phyloP scores from a whole-genome alignment of 345 rosid genomes.

The Rubroshorea leprosula region DNA sequence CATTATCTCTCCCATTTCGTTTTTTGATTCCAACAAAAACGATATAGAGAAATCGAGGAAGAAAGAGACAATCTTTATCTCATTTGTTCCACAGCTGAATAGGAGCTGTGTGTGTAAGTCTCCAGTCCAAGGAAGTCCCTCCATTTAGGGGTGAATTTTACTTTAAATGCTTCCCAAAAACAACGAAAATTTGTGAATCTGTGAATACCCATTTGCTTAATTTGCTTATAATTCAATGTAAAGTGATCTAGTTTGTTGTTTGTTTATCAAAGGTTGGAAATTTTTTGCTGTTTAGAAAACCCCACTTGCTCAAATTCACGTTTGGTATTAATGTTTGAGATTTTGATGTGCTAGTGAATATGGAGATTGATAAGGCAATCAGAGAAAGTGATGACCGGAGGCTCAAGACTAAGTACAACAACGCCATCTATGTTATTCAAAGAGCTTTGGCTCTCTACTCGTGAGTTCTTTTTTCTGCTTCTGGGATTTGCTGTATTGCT shows the following conservation, averaged over 20 bases:
- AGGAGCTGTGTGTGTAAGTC: no score
- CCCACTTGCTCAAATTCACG: background rate
- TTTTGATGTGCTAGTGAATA: slow-evolving; percentile 12
- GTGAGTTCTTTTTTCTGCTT: slow-evolving; percentile 38
- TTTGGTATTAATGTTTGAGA: background rate
- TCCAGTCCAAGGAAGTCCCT: no score
- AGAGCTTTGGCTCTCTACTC: slow-evolving; percentile 90
- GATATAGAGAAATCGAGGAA: background rate
- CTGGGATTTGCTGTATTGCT: slow-evolving; percentile 1
- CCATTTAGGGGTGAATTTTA: background rate
- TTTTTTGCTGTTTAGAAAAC: background rate
- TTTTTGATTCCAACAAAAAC: background rate
- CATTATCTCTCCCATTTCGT: background rate
- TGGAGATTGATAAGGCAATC: slow-evolving; percentile 93
- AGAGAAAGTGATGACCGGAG: slow-evolving; percentile 77
- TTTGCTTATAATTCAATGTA: background rate
- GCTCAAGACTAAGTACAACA: slow-evolving; percentile 85
- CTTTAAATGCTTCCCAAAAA: background rate
- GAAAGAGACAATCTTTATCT: no score
- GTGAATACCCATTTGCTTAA: background rate
- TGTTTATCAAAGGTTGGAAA: background rate
- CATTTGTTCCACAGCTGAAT: no score
- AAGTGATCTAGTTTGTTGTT: background rate
- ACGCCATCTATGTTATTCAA: slow-evolving; percentile 80
- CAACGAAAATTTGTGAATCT: background rate